Evolutionary conservation across 306 rosid species (phyloP), one percentile per base, ranked within the genome.

Genomic region (Luffa acutangula): DNA sequence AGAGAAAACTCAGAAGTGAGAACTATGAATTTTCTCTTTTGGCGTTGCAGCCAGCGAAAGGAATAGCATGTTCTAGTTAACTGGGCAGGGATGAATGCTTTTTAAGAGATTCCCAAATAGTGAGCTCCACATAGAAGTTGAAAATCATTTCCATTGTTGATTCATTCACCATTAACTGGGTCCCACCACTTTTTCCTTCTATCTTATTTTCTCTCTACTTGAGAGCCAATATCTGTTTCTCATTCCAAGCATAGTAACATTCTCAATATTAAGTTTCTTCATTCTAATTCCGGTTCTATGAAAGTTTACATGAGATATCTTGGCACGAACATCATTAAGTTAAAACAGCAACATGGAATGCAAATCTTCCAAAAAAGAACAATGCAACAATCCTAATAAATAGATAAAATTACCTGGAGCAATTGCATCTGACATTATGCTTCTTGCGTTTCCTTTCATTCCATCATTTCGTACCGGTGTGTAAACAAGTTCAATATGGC

Each of bases 401-500:
- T 15, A 3, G 49, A 64, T 60, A 75, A 11, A 80, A 87, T 75
- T 70, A 95, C 98, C 97, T 17, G 99, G 94, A 78, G 85, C 87
- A 83, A 95, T 83, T 65, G 79, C 54, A 84, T 84, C 89, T 49
- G 99, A 87, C 56, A 82, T 75, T 70, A 91, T 66, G 75, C 87
- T 84, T 84, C 82, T 88, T 49, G 90, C 89, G 77, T 33, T 87
- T 81, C 99, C 99, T 85, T 82, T 85, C 45, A 25, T 81, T 86
- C 97, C 99, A 85, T 93, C 98, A 62, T 85, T 82, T 62, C 99
- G 91, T 46, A 91, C 85, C 13, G 99, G 97, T 56, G 90, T 91
- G 79, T 89, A 95, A 67, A 95, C 86, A 75, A 95, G 88, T 79
- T 95, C 94, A 84, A 95, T 85, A 84, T 80, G 82, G 13, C 80